phyloP scores from a whole-genome alignment of 2,329 filamentous ascomycete genomes.

The Fusarium praegraminearum region DNA sequence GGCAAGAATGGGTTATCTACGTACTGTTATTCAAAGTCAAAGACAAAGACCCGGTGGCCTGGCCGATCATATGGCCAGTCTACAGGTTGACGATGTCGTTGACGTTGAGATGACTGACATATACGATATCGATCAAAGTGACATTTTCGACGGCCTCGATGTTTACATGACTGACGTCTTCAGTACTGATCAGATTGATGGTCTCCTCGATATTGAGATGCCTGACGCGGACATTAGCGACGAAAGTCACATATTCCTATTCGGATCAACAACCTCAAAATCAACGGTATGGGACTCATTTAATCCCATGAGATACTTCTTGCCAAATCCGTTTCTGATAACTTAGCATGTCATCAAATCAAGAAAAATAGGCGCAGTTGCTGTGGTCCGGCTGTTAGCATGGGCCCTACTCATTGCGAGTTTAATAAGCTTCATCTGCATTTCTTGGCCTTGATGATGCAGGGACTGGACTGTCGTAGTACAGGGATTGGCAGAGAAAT shows the following conservation, averaged over 20 bases:
- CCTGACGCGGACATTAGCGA: too few species aligned
- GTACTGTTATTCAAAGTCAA: not conserved
- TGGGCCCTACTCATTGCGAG: not conserved
- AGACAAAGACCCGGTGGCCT: not conserved
- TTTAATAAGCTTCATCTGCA: not conserved
- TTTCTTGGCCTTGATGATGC: not conserved
- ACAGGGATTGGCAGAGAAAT: not conserved
- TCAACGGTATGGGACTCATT: too few species aligned
- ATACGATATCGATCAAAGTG: not conserved
- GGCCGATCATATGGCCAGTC: not conserved
- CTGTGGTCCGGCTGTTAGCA: not conserved
- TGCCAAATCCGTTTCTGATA: too few species aligned
- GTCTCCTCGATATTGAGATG: not conserved
- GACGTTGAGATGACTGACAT: not conserved
- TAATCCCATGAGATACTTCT: too few species aligned
- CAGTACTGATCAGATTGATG: not conserved
- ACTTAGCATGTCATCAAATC: too few species aligned
- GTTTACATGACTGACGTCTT: not conserved
- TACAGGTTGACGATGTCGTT: not conserved
- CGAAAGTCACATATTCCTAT: too few species aligned
- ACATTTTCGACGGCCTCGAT: not conserved
- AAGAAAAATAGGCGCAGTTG: not conserved
- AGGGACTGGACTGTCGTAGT: too few species aligned
- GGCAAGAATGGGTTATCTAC: not conserved
- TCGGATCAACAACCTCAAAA: too few species aligned